A percentile compares a stretch with the other conserved stretches of the same genome.
Evolutionary conservation across 352 stramenopile species (phyloP).

Genomic region (Pythium chondricola): DNA sequence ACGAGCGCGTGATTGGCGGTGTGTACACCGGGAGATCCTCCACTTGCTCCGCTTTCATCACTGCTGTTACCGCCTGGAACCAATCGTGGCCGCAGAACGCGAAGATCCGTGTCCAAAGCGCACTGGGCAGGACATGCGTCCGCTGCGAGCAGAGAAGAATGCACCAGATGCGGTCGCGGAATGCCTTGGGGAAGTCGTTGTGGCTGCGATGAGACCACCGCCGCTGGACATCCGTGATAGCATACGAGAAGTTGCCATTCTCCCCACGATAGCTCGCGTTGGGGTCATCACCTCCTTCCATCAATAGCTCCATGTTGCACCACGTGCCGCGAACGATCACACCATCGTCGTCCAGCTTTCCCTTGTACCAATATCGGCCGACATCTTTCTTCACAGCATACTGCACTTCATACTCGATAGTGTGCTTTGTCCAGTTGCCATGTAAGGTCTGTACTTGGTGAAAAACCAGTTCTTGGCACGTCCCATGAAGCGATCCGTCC

Average conservation of each 20-base stretch:
- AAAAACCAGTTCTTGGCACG: constrained; percentile 51
- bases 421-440: constrained; percentile 28
- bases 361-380: constrained; percentile 46
- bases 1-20: too few species aligned
- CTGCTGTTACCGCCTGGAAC: too few species aligned
- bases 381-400: constrained; percentile 60
- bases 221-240: constrained; percentile 30
- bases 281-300: background rate
- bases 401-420: constrained; percentile 41
- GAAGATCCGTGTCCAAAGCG: constrained; percentile 49
- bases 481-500: constrained; percentile 27
- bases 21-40: too few species aligned
- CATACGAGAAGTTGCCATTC: constrained; percentile 51
- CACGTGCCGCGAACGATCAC: constrained; percentile 39
- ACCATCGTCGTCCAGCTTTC: constrained; percentile 28
- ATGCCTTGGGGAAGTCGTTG: constrained; percentile 31
- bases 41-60: too few species aligned
- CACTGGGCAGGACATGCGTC: constrained; percentile 30
- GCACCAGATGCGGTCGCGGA: constrained; percentile 27
- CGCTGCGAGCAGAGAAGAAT: constrained; percentile 43
- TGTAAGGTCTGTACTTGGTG: constrained; percentile 36
- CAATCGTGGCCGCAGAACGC: constrained; percentile 49
- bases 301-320: constrained; percentile 36
- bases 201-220: constrained; percentile 47
- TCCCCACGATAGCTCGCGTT: constrained; percentile 25